A percentile compares a stretch with the other conserved stretches of the same genome.
Evolutionary conservation across 106 monocot species (phyloP).

Genomic region (Dendrobium huoshanense): DNA sequence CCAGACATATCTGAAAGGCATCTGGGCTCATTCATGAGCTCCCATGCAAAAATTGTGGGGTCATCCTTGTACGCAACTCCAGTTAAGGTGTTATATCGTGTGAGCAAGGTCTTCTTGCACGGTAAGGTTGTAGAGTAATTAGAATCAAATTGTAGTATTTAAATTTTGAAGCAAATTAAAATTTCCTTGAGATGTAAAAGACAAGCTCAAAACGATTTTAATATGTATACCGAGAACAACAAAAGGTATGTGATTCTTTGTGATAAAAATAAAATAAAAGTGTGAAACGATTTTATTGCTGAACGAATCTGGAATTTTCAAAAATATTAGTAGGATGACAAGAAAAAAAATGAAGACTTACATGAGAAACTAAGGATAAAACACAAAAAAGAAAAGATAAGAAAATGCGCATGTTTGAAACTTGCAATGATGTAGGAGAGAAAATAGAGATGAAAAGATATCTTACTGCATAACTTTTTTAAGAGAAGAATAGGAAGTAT

Average conservation of each 20-base stretch:
- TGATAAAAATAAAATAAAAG: too few species aligned
- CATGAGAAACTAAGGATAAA: too few species aligned
- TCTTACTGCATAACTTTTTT: too few species aligned
- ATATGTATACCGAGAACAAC: background rate
- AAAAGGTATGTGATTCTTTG: background rate
- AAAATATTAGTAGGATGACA: too few species aligned
- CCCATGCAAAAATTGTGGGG: slow-evolving; percentile 51
- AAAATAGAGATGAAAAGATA: too few species aligned
- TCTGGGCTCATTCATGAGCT: slow-evolving; percentile 59
- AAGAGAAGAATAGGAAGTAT: too few species aligned
- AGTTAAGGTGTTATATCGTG: slow-evolving; percentile 41
- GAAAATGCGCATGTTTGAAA: too few species aligned
- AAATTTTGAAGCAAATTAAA: background rate
- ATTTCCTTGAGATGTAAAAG: background rate
- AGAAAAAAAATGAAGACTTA: too few species aligned
- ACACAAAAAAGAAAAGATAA: too few species aligned
- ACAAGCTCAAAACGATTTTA: background rate
- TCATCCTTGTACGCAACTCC: slow-evolving; percentile 49
- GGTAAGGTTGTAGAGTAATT: background rate
- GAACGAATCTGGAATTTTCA: too few species aligned
- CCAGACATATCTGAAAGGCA: slow-evolving; percentile 51
- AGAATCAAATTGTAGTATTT: background rate
- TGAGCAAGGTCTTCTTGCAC: slow-evolving; percentile 32
- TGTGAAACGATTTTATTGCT: too few species aligned
- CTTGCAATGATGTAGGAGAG: too few species aligned